Evolutionary conservation across 2,329 filamentous ascomycete species (phyloP).

Genomic region (Fusarium chaquense): DNA sequence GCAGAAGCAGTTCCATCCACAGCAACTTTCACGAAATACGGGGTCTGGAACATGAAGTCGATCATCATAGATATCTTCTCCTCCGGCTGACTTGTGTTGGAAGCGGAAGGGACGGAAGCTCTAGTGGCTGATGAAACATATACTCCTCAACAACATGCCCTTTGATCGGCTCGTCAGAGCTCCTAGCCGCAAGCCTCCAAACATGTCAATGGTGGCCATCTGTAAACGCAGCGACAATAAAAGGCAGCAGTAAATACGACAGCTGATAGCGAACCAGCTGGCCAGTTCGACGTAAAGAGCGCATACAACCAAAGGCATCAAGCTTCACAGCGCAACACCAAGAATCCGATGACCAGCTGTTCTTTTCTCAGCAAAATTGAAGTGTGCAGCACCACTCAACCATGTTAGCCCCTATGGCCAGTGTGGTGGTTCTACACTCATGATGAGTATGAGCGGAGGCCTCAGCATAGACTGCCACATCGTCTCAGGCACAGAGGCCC

Average conservation of each 20-base stretch:
- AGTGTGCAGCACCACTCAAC: constrained; percentile 19
- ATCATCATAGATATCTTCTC: constrained; percentile 7
- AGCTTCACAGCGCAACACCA: constrained; percentile 33
- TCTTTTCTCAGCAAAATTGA: constrained; percentile 28
- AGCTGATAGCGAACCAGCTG: constrained; percentile 37
- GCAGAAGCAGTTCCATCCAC: constrained; percentile 16
- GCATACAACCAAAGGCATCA: constrained; percentile 23
- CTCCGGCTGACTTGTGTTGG: not conserved
- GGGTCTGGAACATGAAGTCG: constrained; percentile 8
- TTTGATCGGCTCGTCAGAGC: constrained; percentile 6
- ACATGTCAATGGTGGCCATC: constrained; percentile 23
- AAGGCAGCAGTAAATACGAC: constrained; percentile 32
- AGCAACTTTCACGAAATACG: constrained; percentile 23
- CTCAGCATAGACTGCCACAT: constrained; percentile 45
- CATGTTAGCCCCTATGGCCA: constrained; percentile 2
- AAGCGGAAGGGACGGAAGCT: not conserved
- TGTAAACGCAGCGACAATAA: constrained; percentile 38
- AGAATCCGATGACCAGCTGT: not conserved
- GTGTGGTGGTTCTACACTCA: constrained; percentile 7
- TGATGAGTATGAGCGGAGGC: constrained; percentile 31
- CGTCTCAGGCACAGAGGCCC: constrained; percentile 6
- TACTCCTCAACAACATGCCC: not conserved
- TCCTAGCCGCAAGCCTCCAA: not conserved
- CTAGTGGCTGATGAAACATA: not conserved
- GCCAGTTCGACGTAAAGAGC: constrained; percentile 17